Evolutionary conservation across 2,329 filamentous ascomycete genomes (phyloP), one percentile per base, ranked within the genome.

Genomic region (Diaporthe capsici): DNA sequence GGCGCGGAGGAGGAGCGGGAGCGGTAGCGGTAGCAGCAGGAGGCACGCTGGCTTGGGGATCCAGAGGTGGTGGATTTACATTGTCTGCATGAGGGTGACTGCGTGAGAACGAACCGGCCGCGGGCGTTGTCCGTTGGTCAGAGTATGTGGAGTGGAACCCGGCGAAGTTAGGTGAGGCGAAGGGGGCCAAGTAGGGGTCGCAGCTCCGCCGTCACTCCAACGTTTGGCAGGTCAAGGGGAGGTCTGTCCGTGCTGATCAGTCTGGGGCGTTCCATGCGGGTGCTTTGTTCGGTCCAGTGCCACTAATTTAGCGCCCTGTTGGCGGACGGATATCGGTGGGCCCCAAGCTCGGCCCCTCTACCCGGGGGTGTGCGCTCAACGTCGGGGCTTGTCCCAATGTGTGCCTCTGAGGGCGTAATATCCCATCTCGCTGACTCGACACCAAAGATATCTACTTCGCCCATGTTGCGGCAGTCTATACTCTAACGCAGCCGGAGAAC

Each of bases 211-310:
- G 34, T 70, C 65, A 37, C 63, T 53, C 39, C 47, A 39, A 68
- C 28, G 57, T 47, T 25, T 42, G 51, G 55, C 53, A 44, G 55
- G 68, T 71, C 68, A 71, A 71, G 47, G 68, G 49, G 49, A 61
- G n/a, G 28, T 37, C 28, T 51, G 63, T 67, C 73, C 47, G 63
- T 58, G 73, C 65, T 55, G 73, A 74, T 74, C 73, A 71, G 42
- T 61, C 57, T 37, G 49, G 71, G 58, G 71, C 71, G 44, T 73
- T 65, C 58, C 71, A 61, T 63, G 71, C 57, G 34, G 70, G 39
- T 28, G 55, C 53, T 72, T 72, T 72, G 70, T 72, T 60, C n/a
- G 44, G 70, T 25, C 44, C 53, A 37, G 28, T 28, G 51, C 68
- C 39, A 60, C 55, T 60, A 60, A 9, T 60, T 71, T 71, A 71